A percentile compares a stretch with the other conserved stretches of the same genome.
These are phyloP conservation scores for Pyrenophora seminiperda DNA, from an alignment of 2,329 filamentous ascomycete genomes.

Conservation along the genomic window DNA sequence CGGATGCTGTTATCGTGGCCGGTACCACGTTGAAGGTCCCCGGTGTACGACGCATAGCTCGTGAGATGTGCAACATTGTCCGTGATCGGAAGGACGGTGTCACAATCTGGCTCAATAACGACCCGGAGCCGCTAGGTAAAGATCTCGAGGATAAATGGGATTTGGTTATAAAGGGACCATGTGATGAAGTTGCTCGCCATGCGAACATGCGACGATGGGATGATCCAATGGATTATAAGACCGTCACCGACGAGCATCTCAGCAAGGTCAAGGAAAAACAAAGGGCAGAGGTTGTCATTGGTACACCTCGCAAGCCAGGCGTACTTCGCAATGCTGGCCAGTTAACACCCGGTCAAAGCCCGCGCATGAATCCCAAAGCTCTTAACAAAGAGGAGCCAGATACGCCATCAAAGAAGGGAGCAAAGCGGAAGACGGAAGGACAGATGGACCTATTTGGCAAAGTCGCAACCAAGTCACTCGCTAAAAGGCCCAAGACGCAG, in stretches of 20 bases:
- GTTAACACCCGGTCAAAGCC: slow-evolving; percentile 45
- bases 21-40: slow-evolving; percentile 96
- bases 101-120: slow-evolving; percentile 93
- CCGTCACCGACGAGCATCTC: slow-evolving; percentile 44
- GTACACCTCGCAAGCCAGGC: slow-evolving; percentile 38
- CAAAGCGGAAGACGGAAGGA: slow-evolving; percentile 38
- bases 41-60: slow-evolving; percentile 85
- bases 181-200: slow-evolving; percentile 81
- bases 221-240: slow-evolving; percentile 49
- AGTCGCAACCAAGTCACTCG: slow-evolving; percentile 27
- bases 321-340: slow-evolving; percentile 41
- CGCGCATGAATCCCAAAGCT: slow-evolving; percentile 35
- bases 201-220: slow-evolving; percentile 67
- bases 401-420: slow-evolving; percentile 42
- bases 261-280: slow-evolving; percentile 38
- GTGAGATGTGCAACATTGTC: slow-evolving; percentile 88
- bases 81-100: slow-evolving; percentile 80
- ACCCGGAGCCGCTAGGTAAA: slow-evolving; percentile 77
- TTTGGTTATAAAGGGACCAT: slow-evolving; percentile 82
- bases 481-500: slow-evolving; percentile 32
- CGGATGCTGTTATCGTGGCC: slow-evolving; percentile 91
- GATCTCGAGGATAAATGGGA: slow-evolving; percentile 96
- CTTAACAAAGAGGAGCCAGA: slow-evolving; percentile 31
- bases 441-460: slow-evolving; percentile 31
- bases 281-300: slow-evolving; percentile 41